These are phyloP conservation scores for Colletotrichum sansevieriae DNA, from an alignment of 2,329 filamentous ascomycete species.

Conservation along the genomic window DNA sequence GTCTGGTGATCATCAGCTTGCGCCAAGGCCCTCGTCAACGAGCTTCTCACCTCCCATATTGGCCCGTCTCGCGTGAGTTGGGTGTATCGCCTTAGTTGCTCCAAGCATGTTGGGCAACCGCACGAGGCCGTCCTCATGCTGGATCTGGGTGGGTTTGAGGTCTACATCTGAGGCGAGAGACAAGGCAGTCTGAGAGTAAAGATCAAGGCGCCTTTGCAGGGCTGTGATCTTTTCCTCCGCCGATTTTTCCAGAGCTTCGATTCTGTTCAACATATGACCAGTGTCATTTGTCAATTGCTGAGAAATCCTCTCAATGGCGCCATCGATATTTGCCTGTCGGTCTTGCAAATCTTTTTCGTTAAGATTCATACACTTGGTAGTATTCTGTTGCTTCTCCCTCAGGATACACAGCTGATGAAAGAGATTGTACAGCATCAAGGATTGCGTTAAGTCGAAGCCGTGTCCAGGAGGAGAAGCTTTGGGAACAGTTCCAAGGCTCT, in stretches of 20 bases:
- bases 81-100: no score
- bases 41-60: neutral
- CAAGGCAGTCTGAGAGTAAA: no score
- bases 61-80: neutral
- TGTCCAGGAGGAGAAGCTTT: neutral
- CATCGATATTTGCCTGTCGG: neutral
- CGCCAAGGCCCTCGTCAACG: neutral
- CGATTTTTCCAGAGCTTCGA: neutral
- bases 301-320: neutral
- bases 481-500: no score
- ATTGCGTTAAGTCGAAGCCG: neutral
- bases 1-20: neutral
- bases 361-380: neutral
- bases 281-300: neutral
- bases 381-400: constrained; percentile 4
- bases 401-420: constrained; percentile 8
- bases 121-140: no score
- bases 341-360: neutral
- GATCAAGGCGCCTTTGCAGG: no score
- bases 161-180: no score
- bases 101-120: no score
- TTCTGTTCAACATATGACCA: neutral
- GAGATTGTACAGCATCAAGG: constrained; percentile 6
- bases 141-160: no score
- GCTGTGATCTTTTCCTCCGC: no score